Conservation (phyloP, 768 basidiomycete genomes). For the Coprinopsis cinerea region DNA sequence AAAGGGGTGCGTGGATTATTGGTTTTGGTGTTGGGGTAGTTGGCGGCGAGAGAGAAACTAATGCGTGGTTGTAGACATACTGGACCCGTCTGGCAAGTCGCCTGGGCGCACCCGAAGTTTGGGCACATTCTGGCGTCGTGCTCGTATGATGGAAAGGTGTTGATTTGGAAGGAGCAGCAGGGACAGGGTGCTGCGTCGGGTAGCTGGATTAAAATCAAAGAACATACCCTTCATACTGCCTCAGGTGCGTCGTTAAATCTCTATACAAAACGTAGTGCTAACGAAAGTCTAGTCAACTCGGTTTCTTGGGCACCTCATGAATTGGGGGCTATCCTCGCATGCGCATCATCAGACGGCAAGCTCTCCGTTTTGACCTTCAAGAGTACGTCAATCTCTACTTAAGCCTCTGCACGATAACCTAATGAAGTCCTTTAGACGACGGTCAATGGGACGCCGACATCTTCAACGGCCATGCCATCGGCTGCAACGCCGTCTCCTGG, state of each 20-base stretch:
- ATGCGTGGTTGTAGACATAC: constrained; percentile 58
- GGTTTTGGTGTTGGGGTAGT: too few species aligned
- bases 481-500: constrained; percentile 98
- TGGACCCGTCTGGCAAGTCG: constrained; percentile 96
- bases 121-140: constrained; percentile 97
- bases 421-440: constrained; percentile 55
- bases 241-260: constrained; percentile 56
- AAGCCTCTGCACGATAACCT: not conserved
- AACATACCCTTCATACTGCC: constrained; percentile 89
- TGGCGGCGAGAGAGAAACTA: not conserved
- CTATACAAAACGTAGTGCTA: not conserved
- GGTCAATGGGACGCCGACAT: constrained; percentile 95
- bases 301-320: constrained; percentile 99
- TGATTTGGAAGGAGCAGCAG: constrained; percentile 95
- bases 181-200: constrained; percentile 47
- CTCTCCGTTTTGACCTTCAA: constrained; percentile 96
- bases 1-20: constrained; percentile 53
- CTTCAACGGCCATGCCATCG: constrained; percentile 93
- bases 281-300: constrained; percentile 71
- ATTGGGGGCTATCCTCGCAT: constrained; percentile 92
- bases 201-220: constrained; percentile 92
- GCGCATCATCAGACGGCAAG: constrained; percentile 95
- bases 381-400: constrained; percentile 47
- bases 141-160: constrained; percentile 95
- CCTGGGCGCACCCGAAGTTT: constrained; percentile 98